These are phyloP conservation scores for Plasmodium inui DNA, from an alignment of 169 alveolate genomes.

Conservation along the genomic window DNA sequence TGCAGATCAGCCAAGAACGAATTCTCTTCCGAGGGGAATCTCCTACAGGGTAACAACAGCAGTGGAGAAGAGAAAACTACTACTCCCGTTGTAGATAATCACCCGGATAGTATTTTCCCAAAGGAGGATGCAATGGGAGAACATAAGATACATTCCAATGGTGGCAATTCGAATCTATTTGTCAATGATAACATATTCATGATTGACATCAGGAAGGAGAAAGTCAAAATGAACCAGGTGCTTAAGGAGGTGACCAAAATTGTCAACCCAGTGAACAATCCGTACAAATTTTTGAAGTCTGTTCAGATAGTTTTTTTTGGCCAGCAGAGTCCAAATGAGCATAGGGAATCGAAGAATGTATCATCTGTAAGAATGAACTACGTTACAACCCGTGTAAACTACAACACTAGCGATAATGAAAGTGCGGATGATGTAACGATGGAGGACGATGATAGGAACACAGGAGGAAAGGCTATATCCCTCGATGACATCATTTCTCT, in stretches of 20 bases:
- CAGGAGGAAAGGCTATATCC: not conserved
- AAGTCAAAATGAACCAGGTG: conserved; percentile 15
- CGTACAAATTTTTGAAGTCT: conserved; percentile 40
- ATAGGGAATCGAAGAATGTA: not conserved
- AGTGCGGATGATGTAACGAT: not conserved
- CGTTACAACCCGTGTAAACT: not conserved
- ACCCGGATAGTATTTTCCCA: not conserved
- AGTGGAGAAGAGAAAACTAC: not conserved
- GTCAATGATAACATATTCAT: conserved; percentile 33
- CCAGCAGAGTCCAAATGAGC: not conserved
- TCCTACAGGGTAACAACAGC: not conserved
- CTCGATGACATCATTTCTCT: not conserved
- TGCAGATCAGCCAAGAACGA: not conserved
- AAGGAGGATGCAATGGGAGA: not conserved
- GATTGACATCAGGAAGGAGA: conserved; percentile 44
- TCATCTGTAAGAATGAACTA: not conserved
- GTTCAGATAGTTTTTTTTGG: conserved; percentile 50
- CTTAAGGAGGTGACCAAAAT: conserved; percentile 15
- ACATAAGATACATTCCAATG: not conserved
- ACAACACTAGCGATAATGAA: not conserved
- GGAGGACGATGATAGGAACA: not conserved
- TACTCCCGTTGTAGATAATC: not conserved
- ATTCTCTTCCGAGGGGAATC: not conserved
- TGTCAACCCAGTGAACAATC: conserved; percentile 40
- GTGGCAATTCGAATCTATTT: not conserved